Conservation (phyloP, 345 rosid species). For the Corchorus capsularis region DNA sequence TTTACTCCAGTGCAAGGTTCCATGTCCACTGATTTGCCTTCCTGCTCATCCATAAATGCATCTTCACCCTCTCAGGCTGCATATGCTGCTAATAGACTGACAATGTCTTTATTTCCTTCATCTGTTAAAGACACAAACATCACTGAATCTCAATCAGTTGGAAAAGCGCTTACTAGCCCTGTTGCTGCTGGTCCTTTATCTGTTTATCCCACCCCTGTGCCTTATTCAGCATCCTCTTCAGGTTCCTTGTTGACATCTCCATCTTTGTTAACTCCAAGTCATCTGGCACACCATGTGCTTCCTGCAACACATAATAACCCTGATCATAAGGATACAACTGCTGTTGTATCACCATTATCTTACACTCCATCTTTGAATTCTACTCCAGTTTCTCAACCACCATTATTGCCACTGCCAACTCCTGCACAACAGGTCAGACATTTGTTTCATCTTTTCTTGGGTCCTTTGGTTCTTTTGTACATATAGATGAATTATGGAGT, state of each 20-base stretch:
- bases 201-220: constrained; percentile 20
- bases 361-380: constrained; percentile 15
- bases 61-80: constrained; percentile 20
- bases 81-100: constrained; percentile 14
- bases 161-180: constrained; percentile 17
- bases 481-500: background rate
- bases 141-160: constrained; percentile 19
- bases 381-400: constrained; percentile 28
- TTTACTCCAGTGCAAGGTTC: constrained; percentile 17
- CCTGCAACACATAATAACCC: constrained; percentile 24
- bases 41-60: constrained; percentile 12
- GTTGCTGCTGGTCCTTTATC: constrained; percentile 11
- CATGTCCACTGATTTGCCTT: constrained; percentile 13
- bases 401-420: constrained; percentile 43
- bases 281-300: constrained; percentile 25
- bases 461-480: background rate
- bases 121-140: constrained; percentile 20
- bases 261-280: constrained; percentile 29
- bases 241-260: constrained; percentile 27
- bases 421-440: constrained; percentile 28
- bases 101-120: constrained; percentile 19
- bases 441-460: background rate
- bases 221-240: constrained; percentile 19
- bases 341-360: constrained; percentile 17
- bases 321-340: constrained; percentile 24